Base-by-base conservation (phyloP, 2,329 filamentous ascomycete genomes). In the Aschersonia sp. region DNA sequence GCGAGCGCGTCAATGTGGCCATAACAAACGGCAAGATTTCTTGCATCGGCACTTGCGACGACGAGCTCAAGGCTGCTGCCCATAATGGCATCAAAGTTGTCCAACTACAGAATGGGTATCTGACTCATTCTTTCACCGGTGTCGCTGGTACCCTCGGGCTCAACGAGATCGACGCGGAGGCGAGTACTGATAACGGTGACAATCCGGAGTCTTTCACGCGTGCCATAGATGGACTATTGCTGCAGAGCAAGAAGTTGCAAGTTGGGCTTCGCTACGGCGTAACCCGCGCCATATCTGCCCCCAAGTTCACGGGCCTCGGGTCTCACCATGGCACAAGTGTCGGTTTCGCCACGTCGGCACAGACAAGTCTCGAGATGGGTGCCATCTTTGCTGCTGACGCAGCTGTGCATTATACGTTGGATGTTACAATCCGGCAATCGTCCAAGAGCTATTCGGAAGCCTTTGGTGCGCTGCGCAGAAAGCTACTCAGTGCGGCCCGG, bases 71-170 rank as follows among this genome's bases (percentile, higher is more conserved):
- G 4, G 57, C 61, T 0, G 67, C 70, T 3, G 51, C 58, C 4
- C 53, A 56, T 2, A 53, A 60, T 2, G 62, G 62, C 4, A 56
- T 58, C 48, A 61, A 62, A 44, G 57, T 66, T 2, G 59, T 84
- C 30, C 48, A 64, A 5, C 67, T 85, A 5, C 55, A 67, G 28
- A 71, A 84, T 52, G 82, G 81, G 1, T 70, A 83, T 55, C 56
- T 84, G n/a, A 73, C 75, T 5, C 67, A 73, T 5, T 68, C 78
- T 0, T 73, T 84, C 51, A 80, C 77, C 3, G 77, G 75, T 2
- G 76, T 83, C 31, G 79, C 74, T 1, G 75, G 77, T 4, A 65
- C 66, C 1, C 62, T 85, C 0, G 82, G 82, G 1, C 69, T 85
- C 5, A 75, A 75, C 51, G 80, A 77, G 47, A 84, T 85, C 47